These are phyloP conservation scores for Tilletia caries DNA, from an alignment of 1,284 basidiomycete species.

Conservation along the genomic window DNA sequence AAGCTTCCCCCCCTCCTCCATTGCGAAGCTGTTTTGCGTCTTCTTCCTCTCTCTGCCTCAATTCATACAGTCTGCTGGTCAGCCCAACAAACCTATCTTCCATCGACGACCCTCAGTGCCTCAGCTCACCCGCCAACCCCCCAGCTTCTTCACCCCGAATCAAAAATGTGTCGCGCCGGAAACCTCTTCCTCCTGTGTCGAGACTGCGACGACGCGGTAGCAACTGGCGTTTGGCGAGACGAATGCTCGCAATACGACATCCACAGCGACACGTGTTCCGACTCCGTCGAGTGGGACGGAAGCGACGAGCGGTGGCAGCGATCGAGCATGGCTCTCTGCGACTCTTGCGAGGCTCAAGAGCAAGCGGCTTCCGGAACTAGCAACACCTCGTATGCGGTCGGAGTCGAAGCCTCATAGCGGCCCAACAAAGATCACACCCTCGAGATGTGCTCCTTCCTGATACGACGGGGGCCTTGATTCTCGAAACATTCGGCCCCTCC, in stretches of 20 bases:
- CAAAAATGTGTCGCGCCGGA: slow-evolving; percentile 10
- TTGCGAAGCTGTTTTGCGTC: no score
- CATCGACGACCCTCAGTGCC: no score
- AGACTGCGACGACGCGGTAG: slow-evolving; percentile 4
- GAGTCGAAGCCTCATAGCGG: background rate
- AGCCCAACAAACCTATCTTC: no score
- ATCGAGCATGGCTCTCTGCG: slow-evolving; percentile 6
- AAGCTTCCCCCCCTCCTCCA: no score
- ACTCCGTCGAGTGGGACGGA: background rate
- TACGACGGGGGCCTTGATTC: no score
- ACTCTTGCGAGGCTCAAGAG: slow-evolving; percentile 6
- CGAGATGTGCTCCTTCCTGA: no score
- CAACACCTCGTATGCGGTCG: background rate
- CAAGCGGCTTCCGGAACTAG: background rate
- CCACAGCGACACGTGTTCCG: slow-evolving; percentile 1
- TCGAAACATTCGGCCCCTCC: background rate
- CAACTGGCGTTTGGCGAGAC: slow-evolving; percentile 7
- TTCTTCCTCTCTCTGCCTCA: no score
- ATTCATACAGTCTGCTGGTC: no score
- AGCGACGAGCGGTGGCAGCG: slow-evolving; percentile 1
- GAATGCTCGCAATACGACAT: background rate
- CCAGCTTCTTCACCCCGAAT: no score
- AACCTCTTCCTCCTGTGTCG: slow-evolving; percentile 10
- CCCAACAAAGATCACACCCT: no score
- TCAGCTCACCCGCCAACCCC: no score